These are phyloP conservation scores for Echria macrotheca DNA, from an alignment of 495 filamentous ascomycete species.

Conservation along the genomic window DNA sequence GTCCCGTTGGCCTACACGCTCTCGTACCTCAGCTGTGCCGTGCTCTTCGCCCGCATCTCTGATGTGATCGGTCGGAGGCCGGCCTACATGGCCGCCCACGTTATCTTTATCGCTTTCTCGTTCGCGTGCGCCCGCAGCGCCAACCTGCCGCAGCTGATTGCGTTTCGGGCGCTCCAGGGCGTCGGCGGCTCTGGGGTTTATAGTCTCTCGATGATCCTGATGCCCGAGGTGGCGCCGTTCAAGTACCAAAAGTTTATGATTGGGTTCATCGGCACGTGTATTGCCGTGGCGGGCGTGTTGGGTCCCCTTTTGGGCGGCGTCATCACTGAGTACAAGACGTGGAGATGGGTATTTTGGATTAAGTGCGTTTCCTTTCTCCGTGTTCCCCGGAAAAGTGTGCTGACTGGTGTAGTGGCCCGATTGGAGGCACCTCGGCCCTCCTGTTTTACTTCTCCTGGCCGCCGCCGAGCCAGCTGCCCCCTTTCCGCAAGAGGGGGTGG, in stretches of 20 bases:
- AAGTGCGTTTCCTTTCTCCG: slow-evolving; percentile 34
- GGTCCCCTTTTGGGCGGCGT: slow-evolving; percentile 62
- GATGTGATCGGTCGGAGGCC: slow-evolving; percentile 48
- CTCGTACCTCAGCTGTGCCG: slow-evolving; percentile 39
- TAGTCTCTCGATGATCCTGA: slow-evolving; percentile 49
- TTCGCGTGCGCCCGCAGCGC: slow-evolving; percentile 46
- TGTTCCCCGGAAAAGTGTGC: not conserved
- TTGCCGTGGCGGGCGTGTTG: slow-evolving; percentile 33
- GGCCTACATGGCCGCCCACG: slow-evolving; percentile 41
- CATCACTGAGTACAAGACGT: slow-evolving; percentile 53
- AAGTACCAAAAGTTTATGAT: slow-evolving; percentile 32
- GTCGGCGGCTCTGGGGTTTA: slow-evolving; percentile 42
- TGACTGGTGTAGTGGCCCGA: slow-evolving; percentile 34
- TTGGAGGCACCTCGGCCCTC: slow-evolving; percentile 44
- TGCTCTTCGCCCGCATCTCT: slow-evolving; percentile 46
- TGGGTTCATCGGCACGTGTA: slow-evolving; percentile 22
- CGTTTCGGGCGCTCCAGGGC: slow-evolving; percentile 39
- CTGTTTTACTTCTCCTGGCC: slow-evolving; percentile 47
- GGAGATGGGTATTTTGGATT: slow-evolving; percentile 70
- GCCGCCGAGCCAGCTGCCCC: slow-evolving; percentile 27
- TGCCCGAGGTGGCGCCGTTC: slow-evolving; percentile 45
- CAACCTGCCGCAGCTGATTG: slow-evolving; percentile 42
- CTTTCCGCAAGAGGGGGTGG: slow-evolving; percentile 32
- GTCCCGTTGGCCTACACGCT: slow-evolving; percentile 42
- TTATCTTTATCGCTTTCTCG: slow-evolving; percentile 52